Evolutionary conservation across 495 filamentous ascomycete genomes (phyloP).

Genomic region (Hypoxylon trugodes): DNA sequence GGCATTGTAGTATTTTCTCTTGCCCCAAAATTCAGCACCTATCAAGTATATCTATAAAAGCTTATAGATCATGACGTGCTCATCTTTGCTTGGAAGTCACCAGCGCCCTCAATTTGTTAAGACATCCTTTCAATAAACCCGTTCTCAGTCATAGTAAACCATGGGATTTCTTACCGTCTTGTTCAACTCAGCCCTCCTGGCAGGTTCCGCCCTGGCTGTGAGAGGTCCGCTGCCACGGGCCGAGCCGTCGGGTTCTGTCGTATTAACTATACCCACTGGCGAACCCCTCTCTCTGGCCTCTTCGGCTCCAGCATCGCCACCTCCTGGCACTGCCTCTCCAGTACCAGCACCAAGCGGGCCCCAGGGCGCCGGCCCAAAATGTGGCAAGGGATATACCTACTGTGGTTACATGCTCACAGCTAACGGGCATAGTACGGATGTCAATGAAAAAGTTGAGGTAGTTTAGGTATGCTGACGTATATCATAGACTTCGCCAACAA

Average conservation of each 20-base stretch:
- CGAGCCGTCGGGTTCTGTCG: slow-evolving; percentile 1
- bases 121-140: too few species aligned
- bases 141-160: neutral
- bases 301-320: neutral
- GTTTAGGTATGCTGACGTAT: neutral
- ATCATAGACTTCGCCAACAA: slow-evolving; percentile 49
- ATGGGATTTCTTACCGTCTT: slow-evolving; percentile 14
- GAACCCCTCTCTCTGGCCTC: slow-evolving; percentile 4
- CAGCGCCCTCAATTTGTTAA: neutral
- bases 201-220: slow-evolving; percentile 22
- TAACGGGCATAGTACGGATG: slow-evolving; percentile 47
- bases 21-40: neutral
- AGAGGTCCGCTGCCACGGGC: slow-evolving; percentile 13
- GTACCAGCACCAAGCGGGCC: slow-evolving; percentile 15
- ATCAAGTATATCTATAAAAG: slow-evolving; percentile 14
- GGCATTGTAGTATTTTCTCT: neutral
- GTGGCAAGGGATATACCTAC: slow-evolving; percentile 55
- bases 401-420: slow-evolving; percentile 54
- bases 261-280: neutral
- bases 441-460: neutral
- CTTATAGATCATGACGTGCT: slow-evolving; percentile 4
- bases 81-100: neutral
- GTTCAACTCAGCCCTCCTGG: slow-evolving; percentile 19
- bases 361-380: slow-evolving; percentile 39
- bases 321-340: neutral